Base-by-base conservation (phyloP, 177 flowering plant genomes). In the Telopea speciosissima region DNA sequence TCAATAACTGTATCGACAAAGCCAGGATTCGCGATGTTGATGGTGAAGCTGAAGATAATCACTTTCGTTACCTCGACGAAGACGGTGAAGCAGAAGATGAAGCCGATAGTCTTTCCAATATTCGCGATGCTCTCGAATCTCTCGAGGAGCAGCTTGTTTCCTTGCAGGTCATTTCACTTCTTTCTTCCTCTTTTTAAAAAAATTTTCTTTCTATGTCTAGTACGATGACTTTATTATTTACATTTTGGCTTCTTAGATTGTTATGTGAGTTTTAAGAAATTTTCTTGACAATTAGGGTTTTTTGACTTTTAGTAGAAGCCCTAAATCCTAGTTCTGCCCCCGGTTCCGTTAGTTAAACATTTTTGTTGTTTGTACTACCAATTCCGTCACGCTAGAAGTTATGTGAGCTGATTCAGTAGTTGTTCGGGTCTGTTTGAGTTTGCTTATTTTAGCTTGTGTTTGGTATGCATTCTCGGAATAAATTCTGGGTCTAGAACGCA, bases 71-170 rank as follows among this genome's bases (percentile, higher is more conserved):
- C 62, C 24, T 70, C 25, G 79, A 69, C n/a, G 79, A 64, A 23
- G 81, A 24, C 9, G 76, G 72, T 12, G 83, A 76, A 17, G 82
- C 65, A 1, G 84, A 81, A 13, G 91, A 77, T 31, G 89, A 84
- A 62, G 75, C 87, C 0, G 87, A 84, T 74, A 85, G 82, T 63
- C 92, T 95, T 73, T 73, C 88, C 73, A 79, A 74, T 78, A 88
- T 95, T 68, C 81, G 83, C 22, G 91, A 90, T 72, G 94, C 97
- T 25, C 83, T 95, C n/a, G 92, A 95, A 44, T 83, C 94, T 14
- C 92, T 95, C 11, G 96, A 95, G 83, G 75, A 81, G 54, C 97
- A 91, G 79, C 96, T 95, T 36, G 75, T 87, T 68, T 81, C 90
- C 33, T 78, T 94, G 79, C 97, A 94, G 97, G 98, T 89, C 59